Conservation (phyloP, 1,139 yeast genomes). For the Pichia sp. region DNA sequence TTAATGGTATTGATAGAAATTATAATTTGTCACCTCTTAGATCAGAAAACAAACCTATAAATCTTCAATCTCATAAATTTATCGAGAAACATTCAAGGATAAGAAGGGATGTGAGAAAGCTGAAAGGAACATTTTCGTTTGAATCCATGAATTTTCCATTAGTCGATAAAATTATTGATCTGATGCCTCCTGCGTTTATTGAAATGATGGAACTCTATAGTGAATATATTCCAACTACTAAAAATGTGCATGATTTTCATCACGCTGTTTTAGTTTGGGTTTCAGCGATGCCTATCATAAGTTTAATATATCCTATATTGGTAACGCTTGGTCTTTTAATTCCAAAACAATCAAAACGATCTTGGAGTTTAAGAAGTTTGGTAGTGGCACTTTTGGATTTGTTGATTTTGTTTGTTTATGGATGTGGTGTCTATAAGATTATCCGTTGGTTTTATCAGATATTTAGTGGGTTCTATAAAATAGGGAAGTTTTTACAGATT, state of each 20-base stretch:
- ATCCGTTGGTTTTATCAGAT: not conserved
- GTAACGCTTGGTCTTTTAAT: constrained; percentile 4
- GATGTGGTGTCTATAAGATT: constrained; percentile 1
- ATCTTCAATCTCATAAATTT: too few species aligned
- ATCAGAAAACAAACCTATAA: too few species aligned
- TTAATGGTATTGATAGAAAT: constrained; percentile 9
- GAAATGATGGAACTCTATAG: not conserved
- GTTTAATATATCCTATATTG: constrained; percentile 2
- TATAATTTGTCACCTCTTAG: too few species aligned
- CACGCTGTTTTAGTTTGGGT: constrained; percentile 3
- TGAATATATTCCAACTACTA: constrained; percentile 4
- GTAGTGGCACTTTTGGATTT: constrained; percentile 4
- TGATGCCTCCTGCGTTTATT: constrained; percentile 1
- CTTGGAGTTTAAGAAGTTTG: constrained; percentile 7
- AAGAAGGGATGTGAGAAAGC: not conserved
- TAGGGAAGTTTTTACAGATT: constrained; percentile 1
- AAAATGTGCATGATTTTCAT: constrained; percentile 10
- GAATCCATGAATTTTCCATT: too few species aligned
- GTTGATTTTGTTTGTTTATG: not conserved
- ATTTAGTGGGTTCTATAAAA: not conserved
- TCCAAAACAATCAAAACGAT: constrained; percentile 2
- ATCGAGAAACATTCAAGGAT: not conserved
- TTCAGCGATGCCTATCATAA: constrained; percentile 5
- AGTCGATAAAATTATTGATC: not conserved
- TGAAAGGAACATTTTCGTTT: not conserved